phyloP scores from a whole-genome alignment of 2,329 filamentous ascomycete genomes.

The Cercospora zeae-maydis region DNA sequence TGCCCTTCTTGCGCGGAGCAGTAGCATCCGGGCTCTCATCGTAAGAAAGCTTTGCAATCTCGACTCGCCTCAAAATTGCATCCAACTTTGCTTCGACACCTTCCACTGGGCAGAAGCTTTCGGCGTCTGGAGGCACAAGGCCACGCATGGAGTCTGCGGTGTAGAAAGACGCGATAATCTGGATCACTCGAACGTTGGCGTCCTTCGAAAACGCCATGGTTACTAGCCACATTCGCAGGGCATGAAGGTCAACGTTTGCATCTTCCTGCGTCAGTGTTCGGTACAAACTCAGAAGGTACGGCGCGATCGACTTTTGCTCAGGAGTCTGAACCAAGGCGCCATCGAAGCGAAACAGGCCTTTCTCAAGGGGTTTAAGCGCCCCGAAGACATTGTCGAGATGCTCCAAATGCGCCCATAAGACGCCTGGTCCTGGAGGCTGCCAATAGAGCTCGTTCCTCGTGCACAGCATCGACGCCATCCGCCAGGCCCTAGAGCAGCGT shows the following conservation, averaged over 20 bases:
- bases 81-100: neutral
- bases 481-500: slow-evolving; percentile 7
- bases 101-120: neutral
- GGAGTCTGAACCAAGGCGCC: slow-evolving; percentile 6
- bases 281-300: slow-evolving; percentile 14
- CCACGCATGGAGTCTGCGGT: neutral
- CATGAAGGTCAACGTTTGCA: slow-evolving; percentile 6
- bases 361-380: neutral
- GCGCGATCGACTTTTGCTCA: slow-evolving; percentile 2
- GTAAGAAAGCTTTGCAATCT: neutral
- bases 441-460: slow-evolving; percentile 1
- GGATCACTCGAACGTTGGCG: slow-evolving; percentile 42
- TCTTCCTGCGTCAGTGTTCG: slow-evolving; percentile 5
- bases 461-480: neutral
- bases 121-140: neutral
- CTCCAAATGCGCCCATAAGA: slow-evolving; percentile 7
- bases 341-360: slow-evolving; percentile 13
- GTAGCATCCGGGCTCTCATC: slow-evolving; percentile 7
- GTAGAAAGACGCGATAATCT: slow-evolving; percentile 35
- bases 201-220: slow-evolving; percentile 43
- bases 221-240: slow-evolving; percentile 30
- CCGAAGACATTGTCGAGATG: slow-evolving; percentile 1
- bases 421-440: neutral
- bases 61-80: neutral
- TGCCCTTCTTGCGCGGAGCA: neutral